Evolutionary conservation across 2,329 filamentous ascomycete genomes (phyloP).

Genomic region (Amesomyces nigricolor): DNA sequence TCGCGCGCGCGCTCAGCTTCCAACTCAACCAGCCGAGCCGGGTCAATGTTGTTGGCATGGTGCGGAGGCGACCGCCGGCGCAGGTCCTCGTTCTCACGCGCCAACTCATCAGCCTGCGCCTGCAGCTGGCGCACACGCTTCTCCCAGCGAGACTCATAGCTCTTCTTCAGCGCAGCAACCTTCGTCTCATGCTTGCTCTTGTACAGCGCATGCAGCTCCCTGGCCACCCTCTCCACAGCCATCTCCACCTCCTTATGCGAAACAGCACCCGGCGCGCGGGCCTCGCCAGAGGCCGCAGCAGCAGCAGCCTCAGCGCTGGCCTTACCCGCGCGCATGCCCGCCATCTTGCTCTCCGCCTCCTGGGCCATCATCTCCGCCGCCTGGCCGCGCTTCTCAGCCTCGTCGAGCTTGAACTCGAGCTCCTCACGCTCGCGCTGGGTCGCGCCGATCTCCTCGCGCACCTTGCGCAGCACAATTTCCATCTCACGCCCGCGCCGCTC

Average conservation of each 20-base stretch:
- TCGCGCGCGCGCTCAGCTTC: slow-evolving; percentile 57
- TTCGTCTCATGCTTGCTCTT: slow-evolving; percentile 97
- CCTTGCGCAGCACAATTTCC: slow-evolving; percentile 70
- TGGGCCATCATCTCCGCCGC: slow-evolving; percentile 70
- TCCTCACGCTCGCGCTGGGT: slow-evolving; percentile 77
- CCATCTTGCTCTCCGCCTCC: slow-evolving; percentile 70
- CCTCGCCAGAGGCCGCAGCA: slow-evolving; percentile 30
- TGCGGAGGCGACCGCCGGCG: slow-evolving; percentile 58
- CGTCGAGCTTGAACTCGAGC: slow-evolving; percentile 67
- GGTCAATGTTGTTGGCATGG: slow-evolving; percentile 43
- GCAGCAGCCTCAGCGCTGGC: slow-evolving; percentile 36
- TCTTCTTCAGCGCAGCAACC: slow-evolving; percentile 80
- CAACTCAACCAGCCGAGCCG: slow-evolving; percentile 36
- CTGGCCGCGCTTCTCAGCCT: slow-evolving; percentile 67
- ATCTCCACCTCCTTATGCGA: slow-evolving; percentile 65
- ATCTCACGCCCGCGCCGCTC: slow-evolving; percentile 81
- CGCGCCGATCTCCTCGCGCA: slow-evolving; percentile 74
- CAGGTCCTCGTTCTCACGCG: slow-evolving; percentile 69
- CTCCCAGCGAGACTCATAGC: slow-evolving; percentile 81
- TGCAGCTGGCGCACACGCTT: slow-evolving; percentile 81
- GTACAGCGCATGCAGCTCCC: slow-evolving; percentile 87
- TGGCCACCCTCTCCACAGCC: slow-evolving; percentile 84
- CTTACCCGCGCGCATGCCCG: slow-evolving; percentile 63
- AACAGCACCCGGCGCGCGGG: slow-evolving; percentile 24
- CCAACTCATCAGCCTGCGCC: slow-evolving; percentile 60